Evolutionary conservation across 352 stramenopile genomes (phyloP).

Genomic region (Lagenidium sp.): DNA sequence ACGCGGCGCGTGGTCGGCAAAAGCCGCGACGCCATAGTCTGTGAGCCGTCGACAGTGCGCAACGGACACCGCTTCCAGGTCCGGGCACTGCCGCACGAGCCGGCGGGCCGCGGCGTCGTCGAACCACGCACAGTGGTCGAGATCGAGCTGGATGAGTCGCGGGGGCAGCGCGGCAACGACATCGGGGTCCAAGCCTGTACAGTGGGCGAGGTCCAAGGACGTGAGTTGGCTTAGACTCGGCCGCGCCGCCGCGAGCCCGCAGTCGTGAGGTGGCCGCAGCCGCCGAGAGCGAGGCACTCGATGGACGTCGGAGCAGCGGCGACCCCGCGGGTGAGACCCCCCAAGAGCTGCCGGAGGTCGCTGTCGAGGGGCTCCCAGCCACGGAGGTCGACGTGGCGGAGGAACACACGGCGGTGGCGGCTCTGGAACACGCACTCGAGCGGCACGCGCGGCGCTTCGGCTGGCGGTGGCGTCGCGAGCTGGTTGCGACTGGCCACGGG

Average conservation of each 20-base stretch:
- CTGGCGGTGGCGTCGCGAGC: neutral
- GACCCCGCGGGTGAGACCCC: neutral
- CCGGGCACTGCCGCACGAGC: constrained; percentile 25
- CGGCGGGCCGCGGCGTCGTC: constrained; percentile 39
- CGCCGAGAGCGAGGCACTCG: constrained; percentile 15
- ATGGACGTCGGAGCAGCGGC: constrained; percentile 11
- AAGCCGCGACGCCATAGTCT: constrained; percentile 56
- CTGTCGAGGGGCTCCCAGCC: constrained; percentile 44
- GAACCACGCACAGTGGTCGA: constrained; percentile 63
- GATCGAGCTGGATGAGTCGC: constrained; percentile 30
- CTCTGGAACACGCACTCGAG: constrained; percentile 29
- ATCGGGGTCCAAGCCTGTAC: constrained; percentile 8
- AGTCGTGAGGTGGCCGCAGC: constrained; percentile 14
- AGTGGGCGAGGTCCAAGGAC: constrained; percentile 13
- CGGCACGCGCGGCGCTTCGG: constrained; percentile 14
- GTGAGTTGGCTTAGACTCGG: constrained; percentile 4
- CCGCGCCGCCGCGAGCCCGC: constrained; percentile 3
- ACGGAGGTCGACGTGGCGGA: constrained; percentile 34
- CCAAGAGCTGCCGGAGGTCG: constrained; percentile 20
- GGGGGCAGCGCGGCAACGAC: constrained; percentile 9
- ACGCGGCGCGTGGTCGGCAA: constrained; percentile 25
- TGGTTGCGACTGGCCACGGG: constrained; percentile 10
- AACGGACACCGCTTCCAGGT: constrained; percentile 25
- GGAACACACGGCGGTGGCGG: constrained; percentile 20
- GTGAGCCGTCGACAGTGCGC: constrained; percentile 43